A percentile compares a stretch with the other conserved stretches of the same genome.
Evolutionary conservation across 345 rosid species (phyloP).

Genomic region (Populus ilicifolia): DNA sequence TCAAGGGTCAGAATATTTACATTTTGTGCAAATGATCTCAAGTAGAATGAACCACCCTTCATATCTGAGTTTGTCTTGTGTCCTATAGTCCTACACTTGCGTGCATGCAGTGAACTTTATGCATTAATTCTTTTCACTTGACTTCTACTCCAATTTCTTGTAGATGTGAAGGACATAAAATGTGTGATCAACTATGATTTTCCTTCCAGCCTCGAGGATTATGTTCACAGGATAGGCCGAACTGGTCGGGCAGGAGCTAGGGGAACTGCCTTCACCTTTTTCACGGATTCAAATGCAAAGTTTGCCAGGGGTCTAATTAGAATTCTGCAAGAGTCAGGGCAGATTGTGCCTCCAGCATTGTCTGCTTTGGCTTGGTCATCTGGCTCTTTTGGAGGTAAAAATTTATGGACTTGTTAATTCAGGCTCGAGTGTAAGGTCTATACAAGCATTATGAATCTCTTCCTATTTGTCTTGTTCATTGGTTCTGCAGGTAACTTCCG

Average conservation of each 20-base stretch:
- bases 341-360: slow-evolving; percentile 38
- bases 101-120: not conserved
- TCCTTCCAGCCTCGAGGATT: slow-evolving; percentile 87
- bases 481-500: slow-evolving; percentile 69
- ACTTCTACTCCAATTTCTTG: slow-evolving; percentile 22
- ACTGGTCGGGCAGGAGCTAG: slow-evolving; percentile 98
- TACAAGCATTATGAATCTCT: not conserved
- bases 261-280: slow-evolving; percentile 83
- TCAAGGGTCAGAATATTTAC: not conserved
- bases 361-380: slow-evolving; percentile 56
- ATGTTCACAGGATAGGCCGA: slow-evolving; percentile 93
- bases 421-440: not conserved
- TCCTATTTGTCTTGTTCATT: slow-evolving; percentile 8
- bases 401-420: not conserved
- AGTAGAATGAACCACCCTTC: not conserved
- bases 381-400: slow-evolving; percentile 53
- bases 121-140: slow-evolving; percentile 8
- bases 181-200: slow-evolving; percentile 97
- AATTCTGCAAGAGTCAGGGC: slow-evolving; percentile 85
- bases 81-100: not conserved
- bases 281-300: slow-evolving; percentile 76
- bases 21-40: not conserved
- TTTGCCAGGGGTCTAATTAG: slow-evolving; percentile 79
- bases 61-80: slow-evolving; percentile 2
- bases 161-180: slow-evolving; percentile 99